Evolutionary conservation across 2,329 filamentous ascomycete genomes (phyloP).

Genomic region (Ilyonectria mors-panacis): DNA sequence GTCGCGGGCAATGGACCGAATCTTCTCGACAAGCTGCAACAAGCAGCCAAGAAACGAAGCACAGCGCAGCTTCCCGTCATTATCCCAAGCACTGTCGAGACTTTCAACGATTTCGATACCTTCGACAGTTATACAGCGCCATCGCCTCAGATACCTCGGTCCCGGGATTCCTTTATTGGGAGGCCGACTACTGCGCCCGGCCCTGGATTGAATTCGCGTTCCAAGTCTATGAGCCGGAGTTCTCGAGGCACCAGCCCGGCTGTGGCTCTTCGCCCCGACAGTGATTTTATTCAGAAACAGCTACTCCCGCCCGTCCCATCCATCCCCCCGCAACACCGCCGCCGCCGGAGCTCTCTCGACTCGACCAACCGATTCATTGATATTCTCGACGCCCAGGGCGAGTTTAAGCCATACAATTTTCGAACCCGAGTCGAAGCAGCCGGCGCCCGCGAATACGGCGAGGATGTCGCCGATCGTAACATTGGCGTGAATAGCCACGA

Average conservation of each 20-base stretch:
- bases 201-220: conserved; percentile 23
- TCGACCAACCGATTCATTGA: conserved; percentile 59
- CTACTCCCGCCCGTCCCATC: conserved; percentile 41
- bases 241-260: conserved; percentile 40
- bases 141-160: conserved; percentile 38
- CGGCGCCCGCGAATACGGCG: conserved; percentile 70
- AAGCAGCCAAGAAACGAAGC: conserved; percentile 46
- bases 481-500: conserved; percentile 57
- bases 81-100: conserved; percentile 1
- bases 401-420: conserved; percentile 65
- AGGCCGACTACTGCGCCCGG: conserved; percentile 43
- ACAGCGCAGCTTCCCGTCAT: conserved; percentile 39
- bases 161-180: conserved; percentile 26
- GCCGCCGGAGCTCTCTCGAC: conserved; percentile 38
- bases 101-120: not conserved
- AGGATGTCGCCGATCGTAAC: conserved; percentile 76
- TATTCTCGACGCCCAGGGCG: conserved; percentile 71
- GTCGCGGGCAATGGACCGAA: conserved; percentile 47
- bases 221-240: conserved; percentile 38
- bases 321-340: conserved; percentile 40
- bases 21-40: conserved; percentile 45
- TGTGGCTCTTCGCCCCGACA: conserved; percentile 34
- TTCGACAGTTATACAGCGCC: conserved; percentile 27
- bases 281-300: conserved; percentile 31
- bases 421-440: conserved; percentile 63